Conservation (phyloP, 768 basidiomycete genomes). For the Trametes maxima region DNA sequence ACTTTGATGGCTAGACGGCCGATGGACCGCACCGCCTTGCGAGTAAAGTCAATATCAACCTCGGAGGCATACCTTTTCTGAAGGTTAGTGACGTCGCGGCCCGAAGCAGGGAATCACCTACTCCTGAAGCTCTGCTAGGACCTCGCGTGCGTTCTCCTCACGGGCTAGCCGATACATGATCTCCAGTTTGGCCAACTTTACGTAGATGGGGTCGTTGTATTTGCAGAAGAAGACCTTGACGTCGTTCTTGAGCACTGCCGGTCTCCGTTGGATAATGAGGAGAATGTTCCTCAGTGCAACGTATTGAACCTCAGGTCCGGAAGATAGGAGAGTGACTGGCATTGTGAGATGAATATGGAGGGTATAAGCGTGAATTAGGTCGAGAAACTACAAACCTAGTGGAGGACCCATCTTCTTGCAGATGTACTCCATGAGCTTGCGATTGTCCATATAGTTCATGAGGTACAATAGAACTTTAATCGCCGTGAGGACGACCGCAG, state of each 20-base stretch:
- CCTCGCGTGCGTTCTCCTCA: conserved; percentile 92
- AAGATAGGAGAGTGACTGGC: conserved; percentile 90
- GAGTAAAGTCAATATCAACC: conserved; percentile 97
- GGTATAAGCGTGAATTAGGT: not conserved
- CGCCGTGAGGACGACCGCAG: conserved; percentile 97
- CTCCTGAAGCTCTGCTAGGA: conserved; percentile 95
- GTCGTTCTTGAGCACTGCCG: conserved; percentile 91
- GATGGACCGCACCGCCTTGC: conserved; percentile 96
- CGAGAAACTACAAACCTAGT: conserved; percentile 57
- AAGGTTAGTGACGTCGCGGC: not conserved
- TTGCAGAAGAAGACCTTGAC: conserved; percentile 99
- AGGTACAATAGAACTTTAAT: conserved; percentile 94
- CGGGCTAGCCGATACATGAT: conserved; percentile 98
- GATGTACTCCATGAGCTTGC: conserved; percentile 80
- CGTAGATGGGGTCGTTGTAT: conserved; percentile 99
- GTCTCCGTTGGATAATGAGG: conserved; percentile 94
- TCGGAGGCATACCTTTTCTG: conserved; percentile 90
- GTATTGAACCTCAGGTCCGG: conserved; percentile 98
- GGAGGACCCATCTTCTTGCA: conserved; percentile 99
- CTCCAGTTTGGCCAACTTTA: conserved; percentile 96
- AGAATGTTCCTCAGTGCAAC: conserved; percentile 96
- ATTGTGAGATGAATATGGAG: conserved; percentile 4
- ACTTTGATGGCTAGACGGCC: conserved; percentile 99
- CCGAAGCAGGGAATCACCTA: conserved; percentile 38
- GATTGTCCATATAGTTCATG: conserved; percentile 99